A percentile compares a stretch with the other conserved stretches of the same genome.
Conservation (phyloP, 805 yeast species). For the Metschnikowia similis region DNA sequence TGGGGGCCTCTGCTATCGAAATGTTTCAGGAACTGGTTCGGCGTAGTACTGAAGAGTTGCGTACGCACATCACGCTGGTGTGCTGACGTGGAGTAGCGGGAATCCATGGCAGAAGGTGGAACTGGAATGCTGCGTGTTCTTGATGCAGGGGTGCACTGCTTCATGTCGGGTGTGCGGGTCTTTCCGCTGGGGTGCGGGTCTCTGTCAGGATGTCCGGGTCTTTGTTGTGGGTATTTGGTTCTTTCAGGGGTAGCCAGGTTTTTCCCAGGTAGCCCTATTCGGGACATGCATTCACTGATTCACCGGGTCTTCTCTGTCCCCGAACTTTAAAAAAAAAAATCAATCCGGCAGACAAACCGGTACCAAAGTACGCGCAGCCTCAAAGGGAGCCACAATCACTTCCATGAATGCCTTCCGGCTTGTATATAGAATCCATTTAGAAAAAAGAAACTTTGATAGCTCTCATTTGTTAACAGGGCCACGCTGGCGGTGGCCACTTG, state of each 20-base stretch:
- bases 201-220: neutral
- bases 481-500: no score
- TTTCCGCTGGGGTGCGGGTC: neutral
- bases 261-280: neutral
- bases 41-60: constrained; percentile 31
- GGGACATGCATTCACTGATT: no score
- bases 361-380: no score
- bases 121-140: neutral
- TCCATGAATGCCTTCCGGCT: no score
- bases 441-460: neutral
- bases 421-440: neutral
- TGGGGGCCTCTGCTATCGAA: constrained; percentile 19
- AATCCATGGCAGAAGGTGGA: constrained; percentile 10
- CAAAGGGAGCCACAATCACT: no score
- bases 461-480: no score
- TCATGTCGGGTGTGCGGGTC: neutral
- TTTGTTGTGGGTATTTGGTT: neutral
- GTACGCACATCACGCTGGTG: constrained; percentile 42
- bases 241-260: neutral
- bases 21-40: constrained; percentile 8
- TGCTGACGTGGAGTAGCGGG: constrained; percentile 22
- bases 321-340: no score
- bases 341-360: no score
- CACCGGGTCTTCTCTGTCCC: no score
- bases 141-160: neutral